Base-by-base conservation (phyloP, 352 stramenopile species). In the Aphanomyces invadans region DNA sequence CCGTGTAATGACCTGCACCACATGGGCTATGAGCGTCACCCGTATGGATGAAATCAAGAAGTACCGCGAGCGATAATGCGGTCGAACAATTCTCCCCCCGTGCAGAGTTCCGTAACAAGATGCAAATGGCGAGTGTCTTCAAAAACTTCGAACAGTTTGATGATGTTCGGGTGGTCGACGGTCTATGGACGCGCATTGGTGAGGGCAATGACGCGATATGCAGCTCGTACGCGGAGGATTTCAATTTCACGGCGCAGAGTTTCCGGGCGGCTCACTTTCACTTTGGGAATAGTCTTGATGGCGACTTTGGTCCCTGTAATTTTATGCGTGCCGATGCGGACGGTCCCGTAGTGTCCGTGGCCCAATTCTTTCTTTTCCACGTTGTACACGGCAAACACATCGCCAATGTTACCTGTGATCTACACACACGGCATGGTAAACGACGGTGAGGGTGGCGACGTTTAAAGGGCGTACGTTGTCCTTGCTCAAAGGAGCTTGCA, bases 201-300 rank as follows among this genome's bases (percentile, higher is more conserved):
- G 32, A 49, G 33, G 19, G 59, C 36, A 46, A 38, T 25, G 36
- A 56, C 2, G 61, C 54, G 3, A 70, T 29, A 61, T 63, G 19
- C 33, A 7, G 26, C 53, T 76, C 74, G 51, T 76, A 90, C 81
- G 36, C 77, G 86, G 9, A 97, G 80, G 68, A 97, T 96, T 70
- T 83, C 88, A 61, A 97, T 95, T 72, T 97, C 89, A 65, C 89
- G 88, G 59, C 91, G 94, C 65, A 99, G 89, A n/a, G 92, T 96
- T 73, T 99, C 95, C 2, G 97, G 82, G 62, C 95, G 92, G 25
- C 81, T 90, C 23, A 98, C 94, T 71, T 98, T 98, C 23, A 83
- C 82, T 83, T 99, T 99, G 45, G 90, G 82, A 70, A 99, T 99
- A 21, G 93, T 98, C 83, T 99, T 99, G 63, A 99, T 98, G n/a